These are phyloP conservation scores for Mycena galericulata DNA, from an alignment of 768 basidiomycete genomes.

Conservation along the genomic window DNA sequence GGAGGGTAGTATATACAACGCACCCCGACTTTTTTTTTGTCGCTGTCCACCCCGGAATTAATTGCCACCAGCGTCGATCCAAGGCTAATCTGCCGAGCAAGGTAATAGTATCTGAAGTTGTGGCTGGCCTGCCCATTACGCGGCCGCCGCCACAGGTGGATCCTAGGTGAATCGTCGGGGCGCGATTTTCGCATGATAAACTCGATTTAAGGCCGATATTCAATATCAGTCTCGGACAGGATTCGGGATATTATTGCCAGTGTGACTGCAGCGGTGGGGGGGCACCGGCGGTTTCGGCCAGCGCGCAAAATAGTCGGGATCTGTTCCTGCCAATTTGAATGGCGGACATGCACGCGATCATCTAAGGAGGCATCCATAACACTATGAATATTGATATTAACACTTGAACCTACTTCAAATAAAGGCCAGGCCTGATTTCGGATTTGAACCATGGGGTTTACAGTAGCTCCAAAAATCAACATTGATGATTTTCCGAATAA, in stretches of 20 bases:
- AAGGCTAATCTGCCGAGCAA: not conserved
- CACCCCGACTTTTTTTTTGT: too few species aligned
- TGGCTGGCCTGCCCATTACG: slow-evolving; percentile 8
- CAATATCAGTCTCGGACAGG: not conserved
- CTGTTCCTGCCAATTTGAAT: not conserved
- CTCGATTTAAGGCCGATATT: not conserved
- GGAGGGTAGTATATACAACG: too few species aligned
- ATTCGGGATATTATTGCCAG: slow-evolving; percentile 5
- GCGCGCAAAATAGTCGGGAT: not conserved
- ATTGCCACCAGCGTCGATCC: not conserved
- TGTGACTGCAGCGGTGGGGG: not conserved
- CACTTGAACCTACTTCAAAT: not conserved
- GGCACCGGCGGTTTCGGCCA: not conserved
- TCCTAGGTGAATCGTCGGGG: slow-evolving; percentile 23
- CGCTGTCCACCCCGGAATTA: too few species aligned
- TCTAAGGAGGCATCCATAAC: not conserved
- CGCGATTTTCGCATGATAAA: not conserved
- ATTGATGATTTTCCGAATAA: not conserved
- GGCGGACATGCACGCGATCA: too few species aligned
- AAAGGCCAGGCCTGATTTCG: not conserved
- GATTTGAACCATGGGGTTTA: not conserved
- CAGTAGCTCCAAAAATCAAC: not conserved
- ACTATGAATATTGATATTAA: not conserved
- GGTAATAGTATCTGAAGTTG: not conserved
- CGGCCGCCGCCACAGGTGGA: slow-evolving; percentile 23